Conservation (phyloP, 2,329 filamentous ascomycete species). For the Talaromyces marneffei region DNA sequence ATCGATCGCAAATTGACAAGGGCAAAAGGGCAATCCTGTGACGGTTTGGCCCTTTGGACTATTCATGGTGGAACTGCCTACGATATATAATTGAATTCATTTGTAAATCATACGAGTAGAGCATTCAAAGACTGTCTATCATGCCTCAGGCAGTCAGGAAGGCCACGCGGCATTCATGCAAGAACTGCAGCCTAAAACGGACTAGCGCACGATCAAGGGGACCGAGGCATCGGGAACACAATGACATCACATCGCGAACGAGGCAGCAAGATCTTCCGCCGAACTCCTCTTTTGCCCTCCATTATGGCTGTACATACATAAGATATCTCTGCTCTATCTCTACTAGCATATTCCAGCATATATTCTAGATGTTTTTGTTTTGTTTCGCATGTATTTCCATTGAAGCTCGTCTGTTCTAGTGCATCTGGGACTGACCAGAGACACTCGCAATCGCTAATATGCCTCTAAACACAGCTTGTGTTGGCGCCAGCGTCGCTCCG, state of each 20-base stretch:
- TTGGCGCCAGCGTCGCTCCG: slow-evolving; percentile 78
- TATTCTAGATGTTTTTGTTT: neutral
- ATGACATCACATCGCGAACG: slow-evolving; percentile 9
- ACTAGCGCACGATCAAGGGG: neutral
- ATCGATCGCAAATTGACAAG: neutral
- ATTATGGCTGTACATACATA: neutral
- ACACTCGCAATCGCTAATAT: slow-evolving; percentile 32
- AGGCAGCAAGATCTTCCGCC: neutral
- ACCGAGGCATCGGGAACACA: neutral
- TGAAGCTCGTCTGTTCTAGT: neutral
- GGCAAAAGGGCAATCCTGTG: too few relatives aligned
- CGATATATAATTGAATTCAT: neutral
- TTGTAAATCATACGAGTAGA: too few relatives aligned
- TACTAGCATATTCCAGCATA: neutral
- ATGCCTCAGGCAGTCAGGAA: neutral
- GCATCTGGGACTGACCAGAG: neutral
- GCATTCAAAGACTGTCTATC: too few relatives aligned
- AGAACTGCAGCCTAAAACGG: slow-evolving; percentile 4
- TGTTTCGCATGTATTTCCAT: neutral
- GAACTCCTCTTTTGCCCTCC: neutral
- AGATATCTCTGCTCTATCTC: neutral
- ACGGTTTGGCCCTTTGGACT: neutral
- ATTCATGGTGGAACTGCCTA: neutral
- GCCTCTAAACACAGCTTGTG: slow-evolving; percentile 71
- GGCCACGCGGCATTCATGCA: too few relatives aligned